Evolutionary conservation across 78 protist species (phyloP).

Genomic region (Polysphondylium violaceum): DNA sequence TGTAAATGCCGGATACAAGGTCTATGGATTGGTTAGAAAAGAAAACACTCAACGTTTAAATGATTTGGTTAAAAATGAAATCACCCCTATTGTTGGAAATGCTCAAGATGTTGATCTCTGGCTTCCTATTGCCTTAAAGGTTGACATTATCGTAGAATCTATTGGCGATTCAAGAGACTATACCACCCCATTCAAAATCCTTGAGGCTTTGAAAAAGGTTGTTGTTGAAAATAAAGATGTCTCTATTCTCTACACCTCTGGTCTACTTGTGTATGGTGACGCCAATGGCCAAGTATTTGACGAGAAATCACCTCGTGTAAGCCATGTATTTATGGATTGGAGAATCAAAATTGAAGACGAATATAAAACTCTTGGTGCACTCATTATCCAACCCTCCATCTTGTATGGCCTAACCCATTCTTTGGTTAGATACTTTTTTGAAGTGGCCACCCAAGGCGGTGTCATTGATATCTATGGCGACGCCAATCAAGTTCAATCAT

Average conservation of each 20-base stretch:
- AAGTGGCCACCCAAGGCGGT: neutral
- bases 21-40: slow-evolving; percentile 28
- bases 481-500: neutral
- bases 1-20: slow-evolving; percentile 32
- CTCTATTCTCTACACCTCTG: neutral
- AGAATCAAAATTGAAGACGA: neutral
- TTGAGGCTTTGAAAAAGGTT: neutral
- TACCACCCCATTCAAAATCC: slow-evolving; percentile 7
- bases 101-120: neutral
- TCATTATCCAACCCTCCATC: neutral
- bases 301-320: neutral
- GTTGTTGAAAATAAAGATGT: neutral
- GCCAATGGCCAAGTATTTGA: neutral
- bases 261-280: neutral
- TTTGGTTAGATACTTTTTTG: slow-evolving; percentile 12
- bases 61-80: slow-evolving; percentile 3
- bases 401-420: slow-evolving; percentile 3
- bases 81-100: neutral
- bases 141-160: slow-evolving; percentile 6
- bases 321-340: neutral
- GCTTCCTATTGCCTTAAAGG: slow-evolving; percentile 3
- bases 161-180: neutral
- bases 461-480: neutral
- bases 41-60: neutral
- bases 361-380: neutral